phyloP scores from a whole-genome alignment of 208 protist species.

The Leishmania major region DNA sequence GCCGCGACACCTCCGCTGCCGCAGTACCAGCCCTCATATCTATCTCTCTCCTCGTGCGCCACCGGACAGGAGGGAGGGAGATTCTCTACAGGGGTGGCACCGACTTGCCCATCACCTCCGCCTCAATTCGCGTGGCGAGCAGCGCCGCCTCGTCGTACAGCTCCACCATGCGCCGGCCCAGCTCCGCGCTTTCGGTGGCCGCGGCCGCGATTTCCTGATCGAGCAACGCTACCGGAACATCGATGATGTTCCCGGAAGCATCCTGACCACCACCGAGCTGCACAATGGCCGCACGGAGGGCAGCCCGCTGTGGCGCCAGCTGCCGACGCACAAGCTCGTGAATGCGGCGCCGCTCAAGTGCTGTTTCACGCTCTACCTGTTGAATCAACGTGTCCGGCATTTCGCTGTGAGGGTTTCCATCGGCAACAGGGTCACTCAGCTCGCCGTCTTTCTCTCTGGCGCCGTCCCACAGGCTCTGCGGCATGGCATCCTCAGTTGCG shows the following conservation, averaged over 20 bases:
- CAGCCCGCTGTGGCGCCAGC: conserved; percentile 38
- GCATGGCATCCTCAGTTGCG: conserved; percentile 67
- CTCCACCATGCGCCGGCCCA: conserved; percentile 63
- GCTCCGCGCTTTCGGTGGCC: conserved; percentile 47
- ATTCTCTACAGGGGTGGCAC: conserved; percentile 45
- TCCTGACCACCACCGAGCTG: conserved; percentile 54
- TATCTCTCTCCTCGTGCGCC: not conserved
- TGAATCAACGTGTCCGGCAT: conserved; percentile 71
- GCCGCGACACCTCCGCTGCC: not conserved
- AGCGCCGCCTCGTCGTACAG: conserved; percentile 73
- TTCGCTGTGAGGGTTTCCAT: not conserved
- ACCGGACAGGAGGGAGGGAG: not conserved
- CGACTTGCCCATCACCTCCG: conserved; percentile 40
- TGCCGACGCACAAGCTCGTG: conserved; percentile 22
- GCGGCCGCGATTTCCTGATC: conserved; percentile 67
- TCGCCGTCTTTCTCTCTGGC: conserved; percentile 6
- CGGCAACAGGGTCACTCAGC: not conserved
- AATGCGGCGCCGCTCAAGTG: conserved; percentile 57
- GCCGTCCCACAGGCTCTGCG: conserved; percentile 46
- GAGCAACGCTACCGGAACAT: conserved; percentile 58
- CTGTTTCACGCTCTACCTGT: conserved; percentile 70
- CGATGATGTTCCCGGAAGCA: conserved; percentile 37
- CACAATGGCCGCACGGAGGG: conserved; percentile 45
- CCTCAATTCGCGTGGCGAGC: conserved; percentile 51
- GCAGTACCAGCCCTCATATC: not conserved